phyloP scores from a whole-genome alignment of 129 eudicot species.

The Arctium lappa region DNA sequence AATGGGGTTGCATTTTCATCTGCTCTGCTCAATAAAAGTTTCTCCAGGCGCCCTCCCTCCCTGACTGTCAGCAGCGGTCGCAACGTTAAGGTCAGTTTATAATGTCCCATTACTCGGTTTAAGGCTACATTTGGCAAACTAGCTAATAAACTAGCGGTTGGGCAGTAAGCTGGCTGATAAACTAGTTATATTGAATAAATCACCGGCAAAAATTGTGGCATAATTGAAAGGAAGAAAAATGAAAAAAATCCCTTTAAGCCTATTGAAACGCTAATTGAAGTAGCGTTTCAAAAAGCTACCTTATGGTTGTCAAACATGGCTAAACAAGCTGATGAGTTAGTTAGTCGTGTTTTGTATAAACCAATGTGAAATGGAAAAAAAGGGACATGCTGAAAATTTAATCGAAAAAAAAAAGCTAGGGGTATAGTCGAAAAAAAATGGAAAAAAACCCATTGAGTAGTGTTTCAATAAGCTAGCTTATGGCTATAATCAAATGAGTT shows the following conservation, averaged over 20 bases:
- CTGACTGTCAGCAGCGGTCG: constrained; percentile 9
- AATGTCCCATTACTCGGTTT: not conserved
- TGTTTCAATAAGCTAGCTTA: not conserved
- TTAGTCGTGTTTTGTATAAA: not conserved
- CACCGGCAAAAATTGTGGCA: not conserved
- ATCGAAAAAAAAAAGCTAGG: not conserved
- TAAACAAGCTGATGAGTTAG: not conserved
- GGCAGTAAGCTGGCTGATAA: too few relatives aligned
- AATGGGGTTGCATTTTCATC: constrained; percentile 6
- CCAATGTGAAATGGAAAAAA: not conserved
- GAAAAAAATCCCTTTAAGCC: not conserved
- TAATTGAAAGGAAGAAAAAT: not conserved
- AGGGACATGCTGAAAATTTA: not conserved
- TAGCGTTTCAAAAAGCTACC: not conserved
- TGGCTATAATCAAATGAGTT: too few relatives aligned
- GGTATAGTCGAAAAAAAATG: not conserved
- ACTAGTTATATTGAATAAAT: not conserved
- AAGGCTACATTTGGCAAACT: too few relatives aligned
- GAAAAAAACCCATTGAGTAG: not conserved
- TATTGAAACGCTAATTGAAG: not conserved
- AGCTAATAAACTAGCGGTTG: not conserved
- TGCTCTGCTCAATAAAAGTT: constrained; percentile 18
- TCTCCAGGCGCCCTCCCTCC: constrained; percentile 10
- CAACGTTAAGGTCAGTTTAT: constrained; percentile 20
- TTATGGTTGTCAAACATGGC: not conserved